Conservation (phyloP, 2,329 filamentous ascomycete species). For the Epichloe amarillans region DNA sequence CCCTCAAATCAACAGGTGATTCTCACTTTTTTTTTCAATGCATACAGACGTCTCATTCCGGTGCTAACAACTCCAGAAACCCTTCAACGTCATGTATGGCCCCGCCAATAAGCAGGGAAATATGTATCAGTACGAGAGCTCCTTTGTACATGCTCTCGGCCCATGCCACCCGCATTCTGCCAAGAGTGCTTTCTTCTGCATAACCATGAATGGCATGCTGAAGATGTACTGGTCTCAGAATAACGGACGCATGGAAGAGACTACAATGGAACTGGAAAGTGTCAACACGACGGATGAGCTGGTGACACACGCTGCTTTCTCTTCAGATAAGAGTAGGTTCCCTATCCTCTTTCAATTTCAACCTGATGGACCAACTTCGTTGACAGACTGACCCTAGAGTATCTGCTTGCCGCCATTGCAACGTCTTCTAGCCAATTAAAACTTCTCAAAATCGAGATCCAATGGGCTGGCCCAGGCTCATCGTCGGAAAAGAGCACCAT, state of each 20-base stretch:
- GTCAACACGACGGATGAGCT: constrained; percentile 58
- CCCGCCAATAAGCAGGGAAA: constrained; percentile 50
- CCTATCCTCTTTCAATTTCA: no score
- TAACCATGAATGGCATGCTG: constrained; percentile 62
- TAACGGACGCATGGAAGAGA: constrained; percentile 58
- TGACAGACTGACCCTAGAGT: constrained; percentile 24
- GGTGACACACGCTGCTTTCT: constrained; percentile 67
- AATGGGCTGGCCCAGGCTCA: constrained; percentile 49
- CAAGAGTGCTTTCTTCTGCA: constrained; percentile 62
- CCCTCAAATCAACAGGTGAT: constrained; percentile 28
- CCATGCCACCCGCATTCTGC: constrained; percentile 59
- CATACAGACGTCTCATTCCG: background rate
- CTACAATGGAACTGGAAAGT: constrained; percentile 59
- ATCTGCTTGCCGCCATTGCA: constrained; percentile 51
- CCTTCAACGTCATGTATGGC: constrained; percentile 37
- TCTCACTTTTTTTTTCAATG: background rate
- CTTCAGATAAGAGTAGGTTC: constrained; percentile 56
- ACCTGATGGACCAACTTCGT: no score
- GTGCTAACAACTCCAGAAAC: constrained; percentile 17
- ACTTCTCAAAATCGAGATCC: constrained; percentile 58
- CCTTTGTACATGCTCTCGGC: constrained; percentile 50
- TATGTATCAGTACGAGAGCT: constrained; percentile 57
- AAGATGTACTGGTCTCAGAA: constrained; percentile 68
- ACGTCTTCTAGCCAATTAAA: constrained; percentile 60
- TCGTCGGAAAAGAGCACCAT: constrained; percentile 41